phyloP scores from a whole-genome alignment of 768 basidiomycete species.

The Clitopilus passeckerianus region DNA sequence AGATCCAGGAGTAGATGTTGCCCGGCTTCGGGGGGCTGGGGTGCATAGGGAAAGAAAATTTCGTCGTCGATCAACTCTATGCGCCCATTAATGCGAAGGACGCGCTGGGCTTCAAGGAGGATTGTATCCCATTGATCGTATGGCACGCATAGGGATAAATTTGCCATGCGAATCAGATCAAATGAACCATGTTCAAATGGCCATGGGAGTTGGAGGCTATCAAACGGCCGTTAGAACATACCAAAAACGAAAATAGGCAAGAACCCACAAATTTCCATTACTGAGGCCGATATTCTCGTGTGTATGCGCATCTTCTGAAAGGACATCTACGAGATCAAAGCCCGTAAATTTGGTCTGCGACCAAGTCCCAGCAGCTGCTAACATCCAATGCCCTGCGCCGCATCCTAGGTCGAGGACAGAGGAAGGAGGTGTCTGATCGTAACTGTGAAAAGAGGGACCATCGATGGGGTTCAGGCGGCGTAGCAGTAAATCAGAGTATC shows the following conservation, averaged over 20 bases:
- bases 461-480: slow-evolving; percentile 47
- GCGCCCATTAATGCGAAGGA: slow-evolving; percentile 55
- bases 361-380: slow-evolving; percentile 62
- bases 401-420: slow-evolving; percentile 73
- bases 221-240: not conserved
- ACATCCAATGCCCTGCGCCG: slow-evolving; percentile 66
- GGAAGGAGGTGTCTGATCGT: slow-evolving; percentile 40
- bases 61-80: slow-evolving; percentile 76
- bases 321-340: slow-evolving; percentile 56
- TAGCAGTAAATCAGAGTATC: slow-evolving; percentile 48
- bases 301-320: slow-evolving; percentile 29
- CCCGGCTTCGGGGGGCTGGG: slow-evolving; percentile 11
- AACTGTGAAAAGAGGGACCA: slow-evolving; percentile 59
- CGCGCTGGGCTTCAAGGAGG: slow-evolving; percentile 54
- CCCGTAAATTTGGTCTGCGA: slow-evolving; percentile 53
- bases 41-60: slow-evolving; percentile 55
- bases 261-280: slow-evolving; percentile 65
- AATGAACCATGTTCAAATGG: slow-evolving; percentile 63
- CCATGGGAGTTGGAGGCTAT: slow-evolving; percentile 47
- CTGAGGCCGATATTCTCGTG: slow-evolving; percentile 45
- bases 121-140: slow-evolving; percentile 54
- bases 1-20: slow-evolving; percentile 19
- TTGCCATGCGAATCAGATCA: slow-evolving; percentile 71
- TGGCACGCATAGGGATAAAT: slow-evolving; percentile 60
- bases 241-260: slow-evolving; percentile 1